These are phyloP conservation scores for Exobasidium rhododendri DNA, from an alignment of 1,284 basidiomycete genomes.

Conservation along the genomic window DNA sequence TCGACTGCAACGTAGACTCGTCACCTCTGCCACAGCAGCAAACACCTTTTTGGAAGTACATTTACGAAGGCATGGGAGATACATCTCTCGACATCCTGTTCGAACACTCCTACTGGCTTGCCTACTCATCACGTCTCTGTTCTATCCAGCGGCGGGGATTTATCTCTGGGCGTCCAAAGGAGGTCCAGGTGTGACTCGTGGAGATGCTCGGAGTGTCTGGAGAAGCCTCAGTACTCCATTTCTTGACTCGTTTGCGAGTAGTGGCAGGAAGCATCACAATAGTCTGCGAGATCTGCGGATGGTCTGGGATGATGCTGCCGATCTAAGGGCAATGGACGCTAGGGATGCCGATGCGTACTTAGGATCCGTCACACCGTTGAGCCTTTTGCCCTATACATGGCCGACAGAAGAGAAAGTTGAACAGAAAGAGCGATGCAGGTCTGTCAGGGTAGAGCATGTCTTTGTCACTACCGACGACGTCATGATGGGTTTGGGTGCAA, in stretches of 20 bases:
- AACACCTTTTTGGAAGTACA: conserved; percentile 11
- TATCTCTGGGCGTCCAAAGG: conserved; percentile 52
- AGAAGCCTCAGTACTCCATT: conserved; percentile 45
- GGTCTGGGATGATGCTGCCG: conserved; percentile 51
- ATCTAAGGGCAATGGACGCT: conserved; percentile 35
- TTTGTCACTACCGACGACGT: conserved; percentile 50
- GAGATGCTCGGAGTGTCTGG: conserved; percentile 44
- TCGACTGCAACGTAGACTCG: background rate
- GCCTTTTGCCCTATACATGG: conserved; percentile 2
- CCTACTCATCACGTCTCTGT: conserved; percentile 89
- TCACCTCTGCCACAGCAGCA: background rate
- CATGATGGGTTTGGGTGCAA: conserved; percentile 37
- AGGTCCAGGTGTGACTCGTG: conserved; percentile 40
- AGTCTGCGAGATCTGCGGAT: conserved; percentile 48
- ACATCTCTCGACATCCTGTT: conserved; percentile 68
- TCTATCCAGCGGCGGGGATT: conserved; percentile 60
- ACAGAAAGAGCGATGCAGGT: background rate
- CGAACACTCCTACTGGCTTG: conserved; percentile 87
- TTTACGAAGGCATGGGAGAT: conserved; percentile 40
- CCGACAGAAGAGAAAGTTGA: background rate
- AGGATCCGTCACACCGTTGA: conserved; percentile 6
- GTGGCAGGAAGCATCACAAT: conserved; percentile 41
- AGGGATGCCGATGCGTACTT: conserved; percentile 26
- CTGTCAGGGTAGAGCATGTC: conserved; percentile 41
- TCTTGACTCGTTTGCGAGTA: conserved; percentile 44